Evolutionary conservation across 2,329 filamentous ascomycete species (phyloP), one percentile per base, ranked within the genome.

Genomic region (Lizonia empirigonia): DNA sequence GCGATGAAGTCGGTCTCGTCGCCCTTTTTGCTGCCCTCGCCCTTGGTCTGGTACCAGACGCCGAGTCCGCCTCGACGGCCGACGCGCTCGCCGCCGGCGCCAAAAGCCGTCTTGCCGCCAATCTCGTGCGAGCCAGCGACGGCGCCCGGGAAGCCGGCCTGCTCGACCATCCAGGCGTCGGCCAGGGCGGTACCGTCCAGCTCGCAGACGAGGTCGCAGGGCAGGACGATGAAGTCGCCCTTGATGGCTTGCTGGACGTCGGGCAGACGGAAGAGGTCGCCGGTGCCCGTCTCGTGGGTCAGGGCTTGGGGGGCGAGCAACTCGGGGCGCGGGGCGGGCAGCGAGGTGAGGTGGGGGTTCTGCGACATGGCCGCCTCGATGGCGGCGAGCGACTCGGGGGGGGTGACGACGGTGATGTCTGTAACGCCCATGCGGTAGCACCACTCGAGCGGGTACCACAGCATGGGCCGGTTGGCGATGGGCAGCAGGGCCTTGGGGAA

Each of bases 1-100:
- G 88, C 90, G 63, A 97, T 83, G 70, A 97, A 97, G 68, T 97
- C 93, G 2, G 91, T 94, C 71, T 96, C 91, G 71, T 97, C 91
- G 36, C 88, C 88, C 76, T 97, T 97, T 56, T 93, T 82, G 27
- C 85, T 85, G 5, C 85, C 85, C 55, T 88, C 87, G 15, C 81
- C 83, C 69, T 90, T 90, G 1, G 91, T 96, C 65, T 93, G 85
- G 72, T 97, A 97, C 86, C 89, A 97, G 1, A 99, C 89, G 5
- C 89, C 88, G 29, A 97, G 78, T 1, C 91, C 94, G 33, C 92
- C 91, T 73, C 88, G 88, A 55, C 84, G 80, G 20, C 83, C 82
- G 2, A 79, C 77, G 46, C 76, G 77, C 65, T 85, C 83, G 32
- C 80, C 82, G 24, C 81, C 80, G 7, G 80, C 67, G 2, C 78